phyloP scores from a whole-genome alignment of 345 rosid species.

The Bruguiera parviflora region DNA sequence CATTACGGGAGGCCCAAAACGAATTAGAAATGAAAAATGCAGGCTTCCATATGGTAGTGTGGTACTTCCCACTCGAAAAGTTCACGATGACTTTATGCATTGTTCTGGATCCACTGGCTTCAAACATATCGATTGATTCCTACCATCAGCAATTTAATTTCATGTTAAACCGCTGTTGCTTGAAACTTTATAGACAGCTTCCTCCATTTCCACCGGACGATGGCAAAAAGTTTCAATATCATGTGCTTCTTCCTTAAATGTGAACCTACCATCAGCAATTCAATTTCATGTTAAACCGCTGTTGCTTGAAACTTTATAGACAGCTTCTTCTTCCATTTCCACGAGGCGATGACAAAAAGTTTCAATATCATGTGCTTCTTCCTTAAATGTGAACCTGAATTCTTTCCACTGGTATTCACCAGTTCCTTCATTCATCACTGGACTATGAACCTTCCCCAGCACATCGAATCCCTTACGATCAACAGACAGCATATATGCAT shows the following conservation, averaged over 20 bases:
- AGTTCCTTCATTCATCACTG: background rate
- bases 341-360: slow-evolving; percentile 25
- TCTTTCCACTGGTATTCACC: slow-evolving; percentile 27
- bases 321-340: slow-evolving; percentile 26
- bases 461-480: slow-evolving; percentile 29
- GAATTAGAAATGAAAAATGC: no score
- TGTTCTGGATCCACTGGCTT: no score
- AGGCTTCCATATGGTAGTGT: no score
- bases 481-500: slow-evolving; percentile 16
- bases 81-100: no score
- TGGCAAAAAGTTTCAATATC: slow-evolving; percentile 21
- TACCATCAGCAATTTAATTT: background rate
- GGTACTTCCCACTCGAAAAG: no score
- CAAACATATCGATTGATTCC: background rate
- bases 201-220: slow-evolving; percentile 26
- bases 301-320: slow-evolving; percentile 16
- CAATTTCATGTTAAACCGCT: slow-evolving; percentile 16
- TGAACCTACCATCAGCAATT: slow-evolving; percentile 2
- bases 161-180: slow-evolving; percentile 18
- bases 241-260: slow-evolving; percentile 22
- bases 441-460: slow-evolving; percentile 18
- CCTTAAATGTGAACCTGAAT: slow-evolving; percentile 22
- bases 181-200: slow-evolving; percentile 20
- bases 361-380: slow-evolving; percentile 23
- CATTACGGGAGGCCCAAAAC: no score